These are phyloP conservation scores for Ustilago bromivora DNA, from an alignment of 1,284 basidiomycete genomes.

Conservation along the genomic window DNA sequence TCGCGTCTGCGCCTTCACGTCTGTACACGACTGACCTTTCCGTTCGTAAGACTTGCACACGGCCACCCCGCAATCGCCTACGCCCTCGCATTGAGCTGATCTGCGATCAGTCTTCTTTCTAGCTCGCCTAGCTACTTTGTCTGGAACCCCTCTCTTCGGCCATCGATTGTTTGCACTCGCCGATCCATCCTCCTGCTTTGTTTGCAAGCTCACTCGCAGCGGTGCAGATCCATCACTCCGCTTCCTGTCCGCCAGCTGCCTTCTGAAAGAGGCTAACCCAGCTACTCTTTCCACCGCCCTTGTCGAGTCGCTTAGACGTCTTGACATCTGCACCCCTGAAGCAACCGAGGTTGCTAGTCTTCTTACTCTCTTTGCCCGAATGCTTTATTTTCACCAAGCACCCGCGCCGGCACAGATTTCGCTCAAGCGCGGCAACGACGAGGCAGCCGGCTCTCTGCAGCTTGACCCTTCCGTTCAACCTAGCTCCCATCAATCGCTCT, in stretches of 20 bases:
- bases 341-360: slow-evolving; percentile 20
- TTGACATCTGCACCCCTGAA: slow-evolving; percentile 12
- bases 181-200: neutral
- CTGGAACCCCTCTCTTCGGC: neutral
- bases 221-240: neutral
- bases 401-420: slow-evolving; percentile 32
- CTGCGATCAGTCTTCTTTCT: neutral
- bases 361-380: slow-evolving; percentile 20
- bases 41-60: neutral
- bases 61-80: slow-evolving; percentile 8
- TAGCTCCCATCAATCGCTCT: slow-evolving; percentile 14
- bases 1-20: neutral
- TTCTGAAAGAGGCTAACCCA: neutral
- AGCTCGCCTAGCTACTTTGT: neutral
- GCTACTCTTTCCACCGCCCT: neutral
- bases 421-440: slow-evolving; percentile 34
- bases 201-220: neutral
- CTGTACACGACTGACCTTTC: neutral
- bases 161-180: neutral
- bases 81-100: neutral
- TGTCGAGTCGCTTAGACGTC: slow-evolving; percentile 16
- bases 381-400: slow-evolving; percentile 39
- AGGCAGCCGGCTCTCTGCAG: slow-evolving; percentile 7
- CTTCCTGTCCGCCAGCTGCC: slow-evolving; percentile 6
- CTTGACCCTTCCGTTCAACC: slow-evolving; percentile 1